These are phyloP conservation scores for Metarhizium album DNA, from an alignment of 2,329 filamentous ascomycete genomes.

Conservation along the genomic window DNA sequence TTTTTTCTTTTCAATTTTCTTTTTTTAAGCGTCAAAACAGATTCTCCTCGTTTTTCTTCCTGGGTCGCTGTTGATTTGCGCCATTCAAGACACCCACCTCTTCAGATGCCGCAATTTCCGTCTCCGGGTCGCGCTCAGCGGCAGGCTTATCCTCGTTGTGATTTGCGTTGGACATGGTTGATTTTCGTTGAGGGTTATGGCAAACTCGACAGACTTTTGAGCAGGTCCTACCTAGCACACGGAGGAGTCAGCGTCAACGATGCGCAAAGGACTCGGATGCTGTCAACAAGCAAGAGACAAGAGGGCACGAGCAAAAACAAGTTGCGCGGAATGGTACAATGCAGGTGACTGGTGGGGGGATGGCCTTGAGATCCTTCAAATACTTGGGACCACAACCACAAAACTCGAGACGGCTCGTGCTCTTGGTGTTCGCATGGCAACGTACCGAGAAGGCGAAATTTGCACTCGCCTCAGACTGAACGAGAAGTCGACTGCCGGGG, in stretches of 20 bases:
- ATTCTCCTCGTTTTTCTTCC: not conserved
- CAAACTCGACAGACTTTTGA: too few species aligned
- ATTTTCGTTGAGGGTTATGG: not conserved
- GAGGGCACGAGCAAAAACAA: too few species aligned
- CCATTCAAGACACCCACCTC: constrained; percentile 8
- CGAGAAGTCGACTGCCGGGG: not conserved
- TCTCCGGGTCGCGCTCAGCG: constrained; percentile 5
- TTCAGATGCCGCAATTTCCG: constrained; percentile 10
- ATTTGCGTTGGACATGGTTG: constrained; percentile 6
- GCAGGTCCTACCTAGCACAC: too few species aligned
- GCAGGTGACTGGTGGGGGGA: too few species aligned
- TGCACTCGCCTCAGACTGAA: not conserved
- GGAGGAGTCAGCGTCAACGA: too few species aligned
- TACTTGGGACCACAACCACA: not conserved
- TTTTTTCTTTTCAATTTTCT: not conserved
- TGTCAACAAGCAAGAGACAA: too few species aligned
- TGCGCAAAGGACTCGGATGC: too few species aligned
- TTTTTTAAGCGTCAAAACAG: too few species aligned
- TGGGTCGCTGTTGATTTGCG: not conserved
- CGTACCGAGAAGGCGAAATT: not conserved
- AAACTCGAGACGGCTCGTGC: not conserved
- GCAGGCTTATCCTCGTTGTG: constrained; percentile 6
- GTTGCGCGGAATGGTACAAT: too few species aligned
- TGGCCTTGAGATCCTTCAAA: too few species aligned
- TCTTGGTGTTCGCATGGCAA: not conserved